These are phyloP conservation scores for Geotrichum restrictum DNA, from an alignment of 1,139 yeast species.

Conservation along the genomic window DNA sequence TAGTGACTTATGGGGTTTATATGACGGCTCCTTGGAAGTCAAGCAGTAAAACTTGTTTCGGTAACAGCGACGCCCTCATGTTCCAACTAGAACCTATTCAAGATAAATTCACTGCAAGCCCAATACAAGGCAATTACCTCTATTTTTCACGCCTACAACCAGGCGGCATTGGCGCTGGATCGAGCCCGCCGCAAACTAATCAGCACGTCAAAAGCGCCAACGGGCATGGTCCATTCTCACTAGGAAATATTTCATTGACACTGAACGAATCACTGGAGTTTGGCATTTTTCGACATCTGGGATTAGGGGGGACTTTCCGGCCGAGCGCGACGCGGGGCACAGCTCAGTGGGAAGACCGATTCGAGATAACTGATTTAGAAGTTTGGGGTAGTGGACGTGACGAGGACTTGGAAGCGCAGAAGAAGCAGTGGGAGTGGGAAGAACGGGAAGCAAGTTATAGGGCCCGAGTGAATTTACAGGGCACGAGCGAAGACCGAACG, in stretches of 20 bases:
- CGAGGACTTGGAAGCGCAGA: conserved; percentile 71
- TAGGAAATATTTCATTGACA: conserved; percentile 73
- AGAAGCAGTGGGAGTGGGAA: conserved; percentile 86
- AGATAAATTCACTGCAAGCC: conserved; percentile 45
- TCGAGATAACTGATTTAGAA: conserved; percentile 70
- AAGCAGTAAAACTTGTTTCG: conserved; percentile 70
- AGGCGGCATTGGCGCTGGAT: conserved; percentile 80
- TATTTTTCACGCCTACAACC: conserved; percentile 39
- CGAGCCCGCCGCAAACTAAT: conserved; percentile 36
- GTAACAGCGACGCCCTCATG: conserved; percentile 52
- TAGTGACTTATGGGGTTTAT: conserved; percentile 56
- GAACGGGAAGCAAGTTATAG: conserved; percentile 77
- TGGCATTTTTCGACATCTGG: conserved; percentile 71
- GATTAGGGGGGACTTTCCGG: conserved; percentile 48
- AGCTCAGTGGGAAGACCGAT: conserved; percentile 62
- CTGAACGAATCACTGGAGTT: conserved; percentile 75
- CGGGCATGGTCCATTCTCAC: conserved; percentile 22
- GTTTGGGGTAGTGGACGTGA: conserved; percentile 89
- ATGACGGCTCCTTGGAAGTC: conserved; percentile 71
- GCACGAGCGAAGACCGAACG: conserved; percentile 77
- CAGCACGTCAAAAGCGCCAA: conserved; percentile 12
- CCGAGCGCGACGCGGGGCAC: conserved; percentile 35
- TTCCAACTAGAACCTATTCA: conserved; percentile 65
- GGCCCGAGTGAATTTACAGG: conserved; percentile 60
- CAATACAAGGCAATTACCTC: conserved; percentile 32